These are phyloP conservation scores for Magnaporthiopsis poae DNA, from an alignment of 2,329 filamentous ascomycete genomes.

Conservation along the genomic window DNA sequence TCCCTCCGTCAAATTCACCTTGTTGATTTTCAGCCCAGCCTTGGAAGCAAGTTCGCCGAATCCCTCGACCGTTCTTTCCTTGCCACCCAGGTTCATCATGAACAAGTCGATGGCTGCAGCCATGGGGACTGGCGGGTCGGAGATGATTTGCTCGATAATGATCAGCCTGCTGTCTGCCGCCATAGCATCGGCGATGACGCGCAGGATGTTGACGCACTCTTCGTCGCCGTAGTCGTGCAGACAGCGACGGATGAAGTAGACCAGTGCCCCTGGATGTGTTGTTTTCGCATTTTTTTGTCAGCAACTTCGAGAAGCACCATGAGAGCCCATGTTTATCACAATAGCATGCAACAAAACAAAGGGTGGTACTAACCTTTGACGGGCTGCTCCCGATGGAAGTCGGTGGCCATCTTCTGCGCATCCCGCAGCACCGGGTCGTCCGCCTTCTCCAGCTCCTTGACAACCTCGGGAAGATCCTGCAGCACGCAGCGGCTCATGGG, in stretches of 20 bases:
- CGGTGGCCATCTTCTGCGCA: slow-evolving; percentile 17
- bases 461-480: slow-evolving; percentile 22
- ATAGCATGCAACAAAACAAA: not conserved
- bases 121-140: slow-evolving; percentile 11
- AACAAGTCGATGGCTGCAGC: slow-evolving; percentile 14
- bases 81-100: slow-evolving; percentile 17
- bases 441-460: slow-evolving; percentile 11
- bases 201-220: slow-evolving; percentile 22
- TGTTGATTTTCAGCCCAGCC: slow-evolving; percentile 13
- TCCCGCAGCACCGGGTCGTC: slow-evolving; percentile 14
- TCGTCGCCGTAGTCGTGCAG: slow-evolving; percentile 29
- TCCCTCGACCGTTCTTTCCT: slow-evolving; percentile 16
- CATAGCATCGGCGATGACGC: slow-evolving; percentile 21
- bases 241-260: slow-evolving; percentile 27
- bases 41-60: slow-evolving; percentile 12
- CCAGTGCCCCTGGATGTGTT: slow-evolving; percentile 20
- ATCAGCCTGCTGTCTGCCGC: slow-evolving; percentile 18
- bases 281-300: not conserved
- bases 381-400: slow-evolving; percentile 25
- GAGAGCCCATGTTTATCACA: not conserved
- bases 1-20: slow-evolving; percentile 12
- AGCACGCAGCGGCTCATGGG: slow-evolving; percentile 20
- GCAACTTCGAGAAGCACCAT: not conserved
- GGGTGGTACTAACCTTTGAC: slow-evolving; percentile 18
- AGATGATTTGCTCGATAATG: slow-evolving; percentile 17